A percentile compares a stretch with the other conserved stretches of the same genome.
Conservation (phyloP, 31 red algal genomes). For the Pterothamnion heteromorphum region DNA sequence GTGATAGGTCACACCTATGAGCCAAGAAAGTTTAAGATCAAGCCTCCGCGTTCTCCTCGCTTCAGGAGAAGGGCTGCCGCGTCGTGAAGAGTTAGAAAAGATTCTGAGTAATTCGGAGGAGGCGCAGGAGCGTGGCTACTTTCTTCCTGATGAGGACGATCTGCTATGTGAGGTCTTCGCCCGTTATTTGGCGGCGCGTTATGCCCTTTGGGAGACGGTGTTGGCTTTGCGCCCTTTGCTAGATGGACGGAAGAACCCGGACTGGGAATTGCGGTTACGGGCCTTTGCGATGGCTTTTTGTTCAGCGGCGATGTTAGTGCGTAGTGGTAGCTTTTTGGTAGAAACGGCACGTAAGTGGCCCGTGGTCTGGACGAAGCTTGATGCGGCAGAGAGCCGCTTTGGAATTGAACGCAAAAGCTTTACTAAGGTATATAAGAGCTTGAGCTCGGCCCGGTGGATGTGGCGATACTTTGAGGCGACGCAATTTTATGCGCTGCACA, state of each 20-base stretch:
- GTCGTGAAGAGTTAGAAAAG: neutral
- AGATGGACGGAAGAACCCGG: neutral
- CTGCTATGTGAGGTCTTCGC: neutral
- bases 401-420: conserved; percentile 7
- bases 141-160: conserved; percentile 10
- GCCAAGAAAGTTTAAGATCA: neutral
- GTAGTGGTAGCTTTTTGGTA: neutral
- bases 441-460: neutral
- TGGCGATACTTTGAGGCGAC: neutral
- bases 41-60: neutral
- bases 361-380: conserved; percentile 13
- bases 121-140: neutral
- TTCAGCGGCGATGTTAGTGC: neutral
- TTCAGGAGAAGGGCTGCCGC: neutral
- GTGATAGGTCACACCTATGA: too few species aligned
- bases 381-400: neutral
- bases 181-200: neutral
- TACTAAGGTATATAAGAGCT: neutral
- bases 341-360: neutral
- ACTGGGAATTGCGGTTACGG: neutral
- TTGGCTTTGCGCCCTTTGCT: neutral
- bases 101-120: neutral
- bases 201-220: neutral
- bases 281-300: neutral
- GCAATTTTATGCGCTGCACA: neutral